A percentile compares a stretch with the other conserved stretches of the same genome.
Evolutionary conservation across 257 asterid species (phyloP).

Genomic region (Przewalskia tangutica): DNA sequence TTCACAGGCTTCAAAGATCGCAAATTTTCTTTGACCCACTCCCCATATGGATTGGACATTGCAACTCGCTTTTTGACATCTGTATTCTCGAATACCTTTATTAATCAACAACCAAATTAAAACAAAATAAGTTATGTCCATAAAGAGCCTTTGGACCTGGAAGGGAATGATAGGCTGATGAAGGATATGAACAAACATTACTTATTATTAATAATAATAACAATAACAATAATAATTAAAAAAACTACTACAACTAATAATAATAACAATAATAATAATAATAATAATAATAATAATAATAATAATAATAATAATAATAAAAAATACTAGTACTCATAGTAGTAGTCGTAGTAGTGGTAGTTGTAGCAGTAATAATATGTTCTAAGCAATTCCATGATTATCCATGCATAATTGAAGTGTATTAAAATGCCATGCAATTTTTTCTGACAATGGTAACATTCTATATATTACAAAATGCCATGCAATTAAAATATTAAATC

Average conservation of each 20-base stretch:
- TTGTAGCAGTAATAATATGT: neutral
- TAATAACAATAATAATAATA: too few relatives aligned
- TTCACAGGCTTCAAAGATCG: conserved; percentile 61
- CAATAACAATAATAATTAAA: neutral
- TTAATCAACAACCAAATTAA: neutral
- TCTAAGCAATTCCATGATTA: neutral
- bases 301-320: neutral
- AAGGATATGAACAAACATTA: neutral
- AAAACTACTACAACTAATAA: neutral
- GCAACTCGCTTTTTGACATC: conserved; percentile 95
- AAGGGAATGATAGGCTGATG: neutral
- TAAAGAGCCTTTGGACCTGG: neutral
- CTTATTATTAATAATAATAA: neutral
- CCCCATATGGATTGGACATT: conserved; percentile 66
- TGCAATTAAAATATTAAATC: conserved; percentile 2
- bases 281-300: neutral
- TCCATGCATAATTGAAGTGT: neutral
- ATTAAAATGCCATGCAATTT: neutral
- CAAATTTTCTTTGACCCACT: conserved; percentile 83
- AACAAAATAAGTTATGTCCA: conserved; percentile 1
- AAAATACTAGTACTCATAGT: neutral
- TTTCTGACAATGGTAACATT: too few relatives aligned
- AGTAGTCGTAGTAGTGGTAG: neutral
- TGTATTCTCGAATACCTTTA: conserved; percentile 84
- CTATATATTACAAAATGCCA: neutral